Conservation (phyloP, 2,329 filamentous ascomycete genomes). For the Botrytis fragariae region DNA sequence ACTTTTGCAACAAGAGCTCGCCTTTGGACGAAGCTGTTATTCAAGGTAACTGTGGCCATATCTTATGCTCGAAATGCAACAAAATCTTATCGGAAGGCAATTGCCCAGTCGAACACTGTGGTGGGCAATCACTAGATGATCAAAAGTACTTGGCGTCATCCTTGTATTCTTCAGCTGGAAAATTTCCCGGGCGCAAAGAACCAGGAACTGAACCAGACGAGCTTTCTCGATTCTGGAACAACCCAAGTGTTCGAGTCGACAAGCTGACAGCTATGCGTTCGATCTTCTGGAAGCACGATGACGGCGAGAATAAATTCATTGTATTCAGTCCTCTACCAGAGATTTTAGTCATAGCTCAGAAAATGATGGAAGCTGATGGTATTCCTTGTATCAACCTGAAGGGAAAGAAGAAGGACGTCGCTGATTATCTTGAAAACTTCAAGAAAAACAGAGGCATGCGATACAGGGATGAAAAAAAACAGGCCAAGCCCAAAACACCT, state of each 20-base stretch:
- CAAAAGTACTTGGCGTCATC: background rate
- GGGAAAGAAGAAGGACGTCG: background rate
- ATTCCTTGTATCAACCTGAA: background rate
- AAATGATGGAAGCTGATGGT: background rate
- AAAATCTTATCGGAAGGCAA: background rate
- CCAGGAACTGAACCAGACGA: background rate
- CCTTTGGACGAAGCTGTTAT: background rate
- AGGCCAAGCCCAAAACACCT: background rate
- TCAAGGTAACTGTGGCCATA: conserved; percentile 2
- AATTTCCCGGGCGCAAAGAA: background rate
- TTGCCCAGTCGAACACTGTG: background rate
- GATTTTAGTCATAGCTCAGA: background rate
- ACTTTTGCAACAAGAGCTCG: background rate
- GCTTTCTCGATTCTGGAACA: background rate
- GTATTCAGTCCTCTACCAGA: conserved; percentile 1
- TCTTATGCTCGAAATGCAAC: background rate
- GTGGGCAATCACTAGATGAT: background rate
- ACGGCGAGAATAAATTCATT: background rate
- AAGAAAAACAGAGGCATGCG: background rate
- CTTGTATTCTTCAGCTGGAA: conserved; percentile 1
- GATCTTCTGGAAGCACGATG: conserved; percentile 2
- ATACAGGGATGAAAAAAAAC: background rate
- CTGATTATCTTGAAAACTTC: conserved; percentile 2
- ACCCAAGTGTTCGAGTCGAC: background rate
- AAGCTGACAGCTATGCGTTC: background rate